A percentile compares a stretch with the other conserved stretches of the same genome.
phyloP scores from a whole-genome alignment of 2,329 filamentous ascomycete species.

The Ophiostoma tasmaniense region DNA sequence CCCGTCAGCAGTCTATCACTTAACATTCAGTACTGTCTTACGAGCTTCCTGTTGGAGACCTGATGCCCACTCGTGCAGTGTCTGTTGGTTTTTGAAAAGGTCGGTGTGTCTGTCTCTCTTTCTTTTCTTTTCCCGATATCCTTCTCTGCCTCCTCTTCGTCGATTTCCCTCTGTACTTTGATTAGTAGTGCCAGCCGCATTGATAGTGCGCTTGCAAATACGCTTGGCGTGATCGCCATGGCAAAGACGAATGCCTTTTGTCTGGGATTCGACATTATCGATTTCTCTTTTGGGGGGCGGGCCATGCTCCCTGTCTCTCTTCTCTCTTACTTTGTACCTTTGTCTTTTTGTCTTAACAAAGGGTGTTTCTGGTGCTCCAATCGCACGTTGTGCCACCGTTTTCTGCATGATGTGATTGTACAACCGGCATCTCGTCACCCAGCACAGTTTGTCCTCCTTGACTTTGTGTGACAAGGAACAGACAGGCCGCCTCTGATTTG shows the following conservation, averaged over 20 bases:
- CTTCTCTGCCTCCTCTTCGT: background rate
- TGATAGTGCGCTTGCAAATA: background rate
- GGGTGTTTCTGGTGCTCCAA: background rate
- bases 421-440: slow-evolving; percentile 13
- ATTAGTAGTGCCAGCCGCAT: background rate
- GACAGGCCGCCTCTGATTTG: background rate
- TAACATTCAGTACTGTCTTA: background rate
- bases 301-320: background rate
- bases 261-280: background rate
- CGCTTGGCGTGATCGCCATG: background rate
- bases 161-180: background rate
- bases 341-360: background rate
- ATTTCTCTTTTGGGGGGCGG: background rate
- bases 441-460: background rate
- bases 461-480: background rate
- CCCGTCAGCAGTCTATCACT: background rate
- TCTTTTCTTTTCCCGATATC: background rate
- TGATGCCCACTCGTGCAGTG: background rate
- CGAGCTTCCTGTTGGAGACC: background rate
- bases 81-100: background rate
- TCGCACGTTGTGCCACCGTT: background rate
- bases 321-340: background rate
- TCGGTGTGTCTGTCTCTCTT: background rate
- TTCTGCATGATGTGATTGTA: slow-evolving; percentile 1
- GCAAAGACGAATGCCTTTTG: background rate